Percentiles rank a stretch among this genome's conserved stretches.
phyloP scores from a whole-genome alignment of 176 grass and related monocot species.

The Oryza rufipogon region DNA sequence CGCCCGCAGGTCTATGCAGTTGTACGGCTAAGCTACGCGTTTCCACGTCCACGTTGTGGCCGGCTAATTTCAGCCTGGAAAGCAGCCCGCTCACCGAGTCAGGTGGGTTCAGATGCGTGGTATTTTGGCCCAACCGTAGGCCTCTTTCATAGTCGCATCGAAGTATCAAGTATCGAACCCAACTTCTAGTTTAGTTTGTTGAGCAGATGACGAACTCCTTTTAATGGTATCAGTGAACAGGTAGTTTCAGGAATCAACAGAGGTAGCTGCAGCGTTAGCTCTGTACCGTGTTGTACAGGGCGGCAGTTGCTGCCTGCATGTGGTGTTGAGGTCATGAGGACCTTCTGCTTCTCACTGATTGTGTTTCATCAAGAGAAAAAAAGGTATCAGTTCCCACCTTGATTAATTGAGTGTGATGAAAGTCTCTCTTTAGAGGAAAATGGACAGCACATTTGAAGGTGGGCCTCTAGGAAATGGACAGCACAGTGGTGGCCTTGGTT shows the following conservation, averaged over 20 bases:
- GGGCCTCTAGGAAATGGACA: neutral
- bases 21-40: too few species aligned
- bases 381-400: neutral
- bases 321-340: neutral
- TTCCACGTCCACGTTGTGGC: too few species aligned
- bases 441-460: neutral
- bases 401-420: neutral
- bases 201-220: too few species aligned
- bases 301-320: neutral
- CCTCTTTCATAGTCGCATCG: neutral
- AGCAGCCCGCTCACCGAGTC: neutral
- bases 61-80: too few species aligned
- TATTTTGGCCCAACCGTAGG: neutral
- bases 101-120: neutral
- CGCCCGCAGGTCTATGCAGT: too few species aligned
- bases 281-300: neutral
- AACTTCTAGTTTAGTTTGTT: neutral
- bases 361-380: neutral
- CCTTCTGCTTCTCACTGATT: neutral
- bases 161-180: neutral
- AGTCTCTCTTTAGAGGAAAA: neutral
- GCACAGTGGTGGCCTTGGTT: neutral
- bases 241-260: too few species aligned
- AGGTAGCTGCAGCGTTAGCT: too few species aligned
- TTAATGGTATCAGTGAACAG: too few species aligned